These are phyloP conservation scores for Penicillium taxi DNA, from an alignment of 495 filamentous ascomycete species.

Conservation along the genomic window DNA sequence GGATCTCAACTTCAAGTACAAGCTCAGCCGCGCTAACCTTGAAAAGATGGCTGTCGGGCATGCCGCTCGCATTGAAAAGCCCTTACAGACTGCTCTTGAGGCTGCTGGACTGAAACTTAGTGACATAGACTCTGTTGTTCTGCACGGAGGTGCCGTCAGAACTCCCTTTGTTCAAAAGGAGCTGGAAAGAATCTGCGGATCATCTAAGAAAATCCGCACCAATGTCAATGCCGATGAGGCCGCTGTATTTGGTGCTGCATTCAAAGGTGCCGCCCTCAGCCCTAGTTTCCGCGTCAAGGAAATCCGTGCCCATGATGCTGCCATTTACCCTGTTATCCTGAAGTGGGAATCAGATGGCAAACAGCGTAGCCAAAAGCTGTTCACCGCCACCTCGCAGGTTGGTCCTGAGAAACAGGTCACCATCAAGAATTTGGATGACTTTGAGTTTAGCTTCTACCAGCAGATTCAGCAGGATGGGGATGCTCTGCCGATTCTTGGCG, in stretches of 20 bases:
- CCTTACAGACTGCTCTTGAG: conserved; percentile 66
- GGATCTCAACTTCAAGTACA: conserved; percentile 88
- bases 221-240: conserved; percentile 98
- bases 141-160: conserved; percentile 83
- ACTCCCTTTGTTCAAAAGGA: conserved; percentile 92
- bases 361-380: conserved; percentile 67
- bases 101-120: conserved; percentile 61
- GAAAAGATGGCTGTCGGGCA: conserved; percentile 70
- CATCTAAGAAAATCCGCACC: conserved; percentile 69
- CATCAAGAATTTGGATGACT: conserved; percentile 77
- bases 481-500: conserved; percentile 43
- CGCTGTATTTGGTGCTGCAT: conserved; percentile 93
- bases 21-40: conserved; percentile 71
- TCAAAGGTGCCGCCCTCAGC: conserved; percentile 84
- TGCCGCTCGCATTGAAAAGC: conserved; percentile 56
- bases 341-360: conserved; percentile 55
- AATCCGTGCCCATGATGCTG: conserved; percentile 68
- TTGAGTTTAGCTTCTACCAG: conserved; percentile 75
- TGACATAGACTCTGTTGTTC: conserved; percentile 83
- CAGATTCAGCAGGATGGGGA: conserved; percentile 43
- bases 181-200: conserved; percentile 68
- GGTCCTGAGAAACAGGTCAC: conserved; percentile 81
- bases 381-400: conserved; percentile 67
- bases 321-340: conserved; percentile 63
- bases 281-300: conserved; percentile 97